phyloP scores from a whole-genome alignment of 2,329 filamentous ascomycete species.

The Erysiphe neolycopersici region DNA sequence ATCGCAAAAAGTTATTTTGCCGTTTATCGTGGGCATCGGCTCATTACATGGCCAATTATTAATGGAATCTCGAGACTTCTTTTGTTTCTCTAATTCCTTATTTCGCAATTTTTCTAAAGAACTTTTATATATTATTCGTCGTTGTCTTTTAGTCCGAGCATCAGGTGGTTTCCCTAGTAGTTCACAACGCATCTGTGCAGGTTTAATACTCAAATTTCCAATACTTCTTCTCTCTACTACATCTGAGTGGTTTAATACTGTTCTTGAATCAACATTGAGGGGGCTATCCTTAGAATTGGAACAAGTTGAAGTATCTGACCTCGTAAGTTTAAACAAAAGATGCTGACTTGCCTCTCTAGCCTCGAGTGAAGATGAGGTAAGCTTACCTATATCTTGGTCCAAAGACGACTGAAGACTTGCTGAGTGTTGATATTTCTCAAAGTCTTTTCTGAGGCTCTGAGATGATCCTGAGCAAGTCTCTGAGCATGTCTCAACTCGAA shows the following conservation, averaged over 20 bases:
- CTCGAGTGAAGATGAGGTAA: slow-evolving; percentile 36
- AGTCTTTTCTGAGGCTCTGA: slow-evolving; percentile 41
- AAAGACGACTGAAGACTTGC: slow-evolving; percentile 22
- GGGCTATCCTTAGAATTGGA: slow-evolving; percentile 25
- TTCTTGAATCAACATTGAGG: slow-evolving; percentile 25
- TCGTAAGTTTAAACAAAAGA: slow-evolving; percentile 42
- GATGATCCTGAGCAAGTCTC: slow-evolving; percentile 5
- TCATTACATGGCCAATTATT: too few species aligned
- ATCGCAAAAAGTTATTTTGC: slow-evolving; percentile 5
- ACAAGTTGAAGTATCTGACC: slow-evolving; percentile 23
- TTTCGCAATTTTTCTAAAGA: slow-evolving; percentile 40
- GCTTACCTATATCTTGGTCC: slow-evolving; percentile 26
- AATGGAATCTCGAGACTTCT: slow-evolving; percentile 14
- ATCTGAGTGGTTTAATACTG: slow-evolving; percentile 29
- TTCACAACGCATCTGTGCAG: slow-evolving; percentile 21
- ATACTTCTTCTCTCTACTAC: slow-evolving; percentile 31
- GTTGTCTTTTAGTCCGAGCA: slow-evolving; percentile 32
- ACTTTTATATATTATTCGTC: slow-evolving; percentile 42
- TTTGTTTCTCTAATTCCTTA: slow-evolving; percentile 30
- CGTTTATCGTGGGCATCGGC: slow-evolving; percentile 15
- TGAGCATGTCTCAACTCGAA: slow-evolving; percentile 5
- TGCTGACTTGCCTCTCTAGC: slow-evolving; percentile 61
- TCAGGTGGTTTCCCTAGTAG: slow-evolving; percentile 28
- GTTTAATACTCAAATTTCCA: slow-evolving; percentile 36
- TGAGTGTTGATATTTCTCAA: slow-evolving; percentile 31